Evolutionary conservation across 306 rosid species (phyloP).

Genomic region (Cucumis melo): DNA sequence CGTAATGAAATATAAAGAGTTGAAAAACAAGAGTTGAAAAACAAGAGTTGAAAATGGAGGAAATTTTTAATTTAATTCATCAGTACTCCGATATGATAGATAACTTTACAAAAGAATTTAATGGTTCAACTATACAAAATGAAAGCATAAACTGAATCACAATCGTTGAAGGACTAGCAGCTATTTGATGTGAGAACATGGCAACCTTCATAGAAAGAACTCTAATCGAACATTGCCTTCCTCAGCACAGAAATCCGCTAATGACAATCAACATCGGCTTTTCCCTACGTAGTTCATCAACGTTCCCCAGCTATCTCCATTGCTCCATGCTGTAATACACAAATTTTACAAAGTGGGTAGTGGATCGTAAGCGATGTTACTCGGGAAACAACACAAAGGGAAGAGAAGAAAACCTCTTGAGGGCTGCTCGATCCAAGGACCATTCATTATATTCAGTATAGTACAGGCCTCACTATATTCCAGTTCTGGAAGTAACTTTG

Average conservation of each 20-base stretch:
- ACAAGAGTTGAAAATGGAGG: background rate
- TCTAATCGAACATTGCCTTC: background rate
- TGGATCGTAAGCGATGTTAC: background rate
- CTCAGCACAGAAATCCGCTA: background rate
- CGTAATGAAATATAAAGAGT: background rate
- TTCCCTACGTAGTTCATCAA: slow-evolving; percentile 31
- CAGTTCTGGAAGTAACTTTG: slow-evolving; percentile 75
- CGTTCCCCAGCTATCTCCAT: slow-evolving; percentile 64
- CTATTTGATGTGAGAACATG: background rate
- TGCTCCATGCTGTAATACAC: slow-evolving; percentile 56
- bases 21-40: too few relatives aligned
- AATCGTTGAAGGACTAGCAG: background rate
- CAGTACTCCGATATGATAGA: background rate
- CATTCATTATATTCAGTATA: slow-evolving; percentile 74
- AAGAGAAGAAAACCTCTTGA: slow-evolving; percentile 37
- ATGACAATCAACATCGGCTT: slow-evolving; percentile 19
- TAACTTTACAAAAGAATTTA: background rate
- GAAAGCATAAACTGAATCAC: background rate
- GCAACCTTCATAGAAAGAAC: background rate
- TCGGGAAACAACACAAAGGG: background rate
- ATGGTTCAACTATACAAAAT: background rate
- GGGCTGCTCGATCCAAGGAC: slow-evolving; percentile 70
- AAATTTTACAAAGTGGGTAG: background rate
- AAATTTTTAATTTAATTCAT: background rate
- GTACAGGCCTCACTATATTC: slow-evolving; percentile 89